Base-by-base conservation (phyloP, 2,329 filamentous ascomycete species). In the Aaosphaeria pasadenensis region DNA sequence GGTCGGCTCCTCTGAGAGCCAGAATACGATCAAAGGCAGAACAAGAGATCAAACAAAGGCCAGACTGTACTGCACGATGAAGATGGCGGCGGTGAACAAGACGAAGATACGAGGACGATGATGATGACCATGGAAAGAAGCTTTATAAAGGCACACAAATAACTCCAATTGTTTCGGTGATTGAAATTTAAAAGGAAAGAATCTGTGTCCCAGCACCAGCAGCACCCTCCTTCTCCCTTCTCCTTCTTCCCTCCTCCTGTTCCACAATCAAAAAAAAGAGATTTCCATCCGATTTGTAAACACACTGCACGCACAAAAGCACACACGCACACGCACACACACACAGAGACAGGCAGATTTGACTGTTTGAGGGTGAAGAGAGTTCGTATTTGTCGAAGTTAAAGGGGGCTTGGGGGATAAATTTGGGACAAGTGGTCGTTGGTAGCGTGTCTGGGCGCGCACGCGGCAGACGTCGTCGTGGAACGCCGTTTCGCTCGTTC, bases 311-410 rank as follows among this genome's bases (percentile, higher is more conserved):
- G 62, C 58, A 65, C 60, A 53, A 50, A 63, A 58, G 62, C 64
- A 65, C 59, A 60, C 62, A 63, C 64, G 63, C 58, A 59, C 33
- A 48, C 58, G 59, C 60, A 62, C 63, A 62, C 58, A 56, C 49
- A 54, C 48, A 44, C 55, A 54, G 48, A 58, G 56, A 53, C 53
- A 50, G 54, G 55, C 56, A 54, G 33, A 42, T 44, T 44, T 44
- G 17, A 24, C 17, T 24, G 17, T 24, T 24, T 24, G 17, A 24
- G 17, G 17, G 17, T 24, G 33, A n/a, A 36, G 33, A 36, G 9
- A n/a, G 33, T 36, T 36, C 33, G 33, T 9, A n/a, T n/a, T 36
- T 36, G 33, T 36, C 33, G 43, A 28, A 44, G 46, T 46, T 46
- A 51, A 43, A 56, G 53, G 52, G 54, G 47, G 54, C 54, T 59